A percentile compares a stretch with the other conserved stretches of the same genome.
phyloP scores from a whole-genome alignment of 2,329 filamentous ascomycete species.

The Talaromyces piceae region DNA sequence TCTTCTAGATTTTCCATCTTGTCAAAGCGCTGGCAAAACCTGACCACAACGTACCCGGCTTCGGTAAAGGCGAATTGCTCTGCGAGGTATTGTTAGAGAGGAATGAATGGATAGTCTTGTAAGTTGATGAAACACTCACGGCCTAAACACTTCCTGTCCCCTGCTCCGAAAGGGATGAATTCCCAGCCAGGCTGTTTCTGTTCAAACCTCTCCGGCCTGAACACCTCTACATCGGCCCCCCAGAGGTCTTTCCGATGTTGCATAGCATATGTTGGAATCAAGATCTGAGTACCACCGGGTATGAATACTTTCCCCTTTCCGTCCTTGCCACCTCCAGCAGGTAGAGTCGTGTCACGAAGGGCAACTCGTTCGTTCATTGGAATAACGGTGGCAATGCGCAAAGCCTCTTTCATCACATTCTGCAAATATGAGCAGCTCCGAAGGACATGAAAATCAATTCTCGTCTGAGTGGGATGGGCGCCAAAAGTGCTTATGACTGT shows the following conservation, averaged over 20 bases:
- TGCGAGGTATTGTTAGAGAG: not conserved
- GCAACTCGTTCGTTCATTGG: slow-evolving; percentile 39
- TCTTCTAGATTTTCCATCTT: slow-evolving; percentile 11
- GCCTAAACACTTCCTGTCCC: slow-evolving; percentile 21
- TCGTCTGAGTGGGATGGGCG: slow-evolving; percentile 6
- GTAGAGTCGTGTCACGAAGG: slow-evolving; percentile 36
- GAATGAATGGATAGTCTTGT: not conserved
- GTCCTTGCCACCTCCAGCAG: slow-evolving; percentile 54
- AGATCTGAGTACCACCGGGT: slow-evolving; percentile 57
- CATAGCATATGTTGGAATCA: slow-evolving; percentile 64
- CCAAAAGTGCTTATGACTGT: slow-evolving; percentile 42
- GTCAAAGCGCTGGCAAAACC: slow-evolving; percentile 10
- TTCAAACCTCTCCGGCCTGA: slow-evolving; percentile 12
- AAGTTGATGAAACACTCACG: slow-evolving; percentile 4
- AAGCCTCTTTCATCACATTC: slow-evolving; percentile 26
- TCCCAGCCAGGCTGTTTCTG: slow-evolving; percentile 37
- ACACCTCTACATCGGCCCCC: slow-evolving; percentile 37
- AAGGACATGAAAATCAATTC: slow-evolving; percentile 8
- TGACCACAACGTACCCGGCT: slow-evolving; percentile 7
- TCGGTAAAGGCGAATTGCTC: slow-evolving; percentile 12
- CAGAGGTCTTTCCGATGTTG: slow-evolving; percentile 56
- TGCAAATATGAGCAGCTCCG: slow-evolving; percentile 15
- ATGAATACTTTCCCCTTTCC: slow-evolving; percentile 54
- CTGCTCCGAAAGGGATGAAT: slow-evolving; percentile 22
- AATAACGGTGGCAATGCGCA: slow-evolving; percentile 41